phyloP scores from a whole-genome alignment of 148 eudicot genomes.

The Linanthus parryae region DNA sequence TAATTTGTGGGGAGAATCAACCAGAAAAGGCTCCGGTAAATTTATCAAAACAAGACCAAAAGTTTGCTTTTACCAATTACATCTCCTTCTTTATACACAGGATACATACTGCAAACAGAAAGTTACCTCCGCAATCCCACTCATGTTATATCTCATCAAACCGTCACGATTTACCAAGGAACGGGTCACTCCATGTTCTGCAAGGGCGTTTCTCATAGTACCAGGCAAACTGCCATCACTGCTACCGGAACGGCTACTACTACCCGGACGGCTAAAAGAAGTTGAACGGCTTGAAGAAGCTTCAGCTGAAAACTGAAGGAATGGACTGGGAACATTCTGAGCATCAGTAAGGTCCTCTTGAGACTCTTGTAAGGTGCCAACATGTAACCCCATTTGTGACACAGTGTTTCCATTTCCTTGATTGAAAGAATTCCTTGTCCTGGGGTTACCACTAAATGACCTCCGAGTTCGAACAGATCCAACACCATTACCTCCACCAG shows the following conservation, averaged over 20 bases:
- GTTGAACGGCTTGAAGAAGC: conserved; percentile 26
- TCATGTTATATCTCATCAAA: conserved; percentile 44
- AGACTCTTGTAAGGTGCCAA: conserved; percentile 20
- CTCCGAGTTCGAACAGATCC: conserved; percentile 32
- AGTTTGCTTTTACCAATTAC: too few species aligned
- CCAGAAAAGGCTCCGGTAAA: too few species aligned
- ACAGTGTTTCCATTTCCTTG: conserved; percentile 27
- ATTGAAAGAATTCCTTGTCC: conserved; percentile 28
- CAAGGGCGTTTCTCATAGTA: conserved; percentile 21
- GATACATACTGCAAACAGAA: too few species aligned
- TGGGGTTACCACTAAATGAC: conserved; percentile 21
- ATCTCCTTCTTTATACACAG: too few species aligned
- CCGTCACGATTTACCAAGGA: conserved; percentile 41
- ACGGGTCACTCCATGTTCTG: conserved; percentile 34
- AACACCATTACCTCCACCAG: conserved; percentile 20
- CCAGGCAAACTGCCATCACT: conserved; percentile 21
- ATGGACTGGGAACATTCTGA: conserved; percentile 17
- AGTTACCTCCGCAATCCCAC: conserved; percentile 84
- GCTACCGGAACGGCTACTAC: conserved; percentile 12
- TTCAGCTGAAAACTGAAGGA: conserved; percentile 21
- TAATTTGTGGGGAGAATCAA: too few species aligned
- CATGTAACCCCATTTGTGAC: conserved; percentile 21
- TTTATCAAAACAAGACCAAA: too few species aligned
- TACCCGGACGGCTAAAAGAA: conserved; percentile 30
- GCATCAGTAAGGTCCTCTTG: conserved; percentile 25